Conservation (phyloP, 2,329 filamentous ascomycete genomes). For the Arachnomyces sp. region DNA sequence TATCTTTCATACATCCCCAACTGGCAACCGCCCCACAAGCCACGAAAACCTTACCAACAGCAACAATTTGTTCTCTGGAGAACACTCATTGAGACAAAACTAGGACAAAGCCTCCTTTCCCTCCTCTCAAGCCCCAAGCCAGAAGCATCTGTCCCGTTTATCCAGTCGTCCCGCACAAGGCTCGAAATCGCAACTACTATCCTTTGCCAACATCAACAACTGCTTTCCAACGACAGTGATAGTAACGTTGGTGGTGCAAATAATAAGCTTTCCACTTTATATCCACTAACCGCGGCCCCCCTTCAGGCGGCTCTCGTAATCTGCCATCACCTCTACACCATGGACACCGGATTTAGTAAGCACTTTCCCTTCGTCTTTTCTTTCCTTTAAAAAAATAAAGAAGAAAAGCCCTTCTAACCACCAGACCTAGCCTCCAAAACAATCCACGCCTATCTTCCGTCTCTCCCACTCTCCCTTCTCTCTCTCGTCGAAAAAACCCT, state of each 20-base stretch:
- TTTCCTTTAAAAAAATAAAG: neutral
- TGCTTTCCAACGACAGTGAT: constrained; percentile 18
- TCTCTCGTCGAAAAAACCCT: constrained; percentile 15
- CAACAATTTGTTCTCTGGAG: constrained; percentile 27
- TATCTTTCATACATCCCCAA: constrained; percentile 27
- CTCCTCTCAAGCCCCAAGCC: constrained; percentile 17
- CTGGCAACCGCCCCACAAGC: constrained; percentile 19
- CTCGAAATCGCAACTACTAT: constrained; percentile 32
- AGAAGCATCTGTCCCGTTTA: constrained; percentile 23
- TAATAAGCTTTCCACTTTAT: constrained; percentile 21
- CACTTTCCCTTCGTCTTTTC: neutral
- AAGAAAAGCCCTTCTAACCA: neutral
- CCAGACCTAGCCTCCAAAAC: constrained; percentile 8
- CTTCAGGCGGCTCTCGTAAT: constrained; percentile 31
- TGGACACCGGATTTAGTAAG: constrained; percentile 19
- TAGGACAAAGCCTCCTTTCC: constrained; percentile 31
- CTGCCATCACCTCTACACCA: constrained; percentile 28
- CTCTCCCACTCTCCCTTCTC: constrained; percentile 8
- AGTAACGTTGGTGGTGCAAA: no score
- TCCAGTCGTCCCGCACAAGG: constrained; percentile 27
- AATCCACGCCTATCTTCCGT: constrained; percentile 10
- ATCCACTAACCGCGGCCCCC: constrained; percentile 29
- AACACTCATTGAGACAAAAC: constrained; percentile 26
- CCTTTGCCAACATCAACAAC: constrained; percentile 27
- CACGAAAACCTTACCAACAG: constrained; percentile 20